Percentiles rank a stretch among this genome's conserved stretches.
phyloP scores from a whole-genome alignment of 805 yeast genomes.

The Saccharomycopsis oosterbeekiorum region DNA sequence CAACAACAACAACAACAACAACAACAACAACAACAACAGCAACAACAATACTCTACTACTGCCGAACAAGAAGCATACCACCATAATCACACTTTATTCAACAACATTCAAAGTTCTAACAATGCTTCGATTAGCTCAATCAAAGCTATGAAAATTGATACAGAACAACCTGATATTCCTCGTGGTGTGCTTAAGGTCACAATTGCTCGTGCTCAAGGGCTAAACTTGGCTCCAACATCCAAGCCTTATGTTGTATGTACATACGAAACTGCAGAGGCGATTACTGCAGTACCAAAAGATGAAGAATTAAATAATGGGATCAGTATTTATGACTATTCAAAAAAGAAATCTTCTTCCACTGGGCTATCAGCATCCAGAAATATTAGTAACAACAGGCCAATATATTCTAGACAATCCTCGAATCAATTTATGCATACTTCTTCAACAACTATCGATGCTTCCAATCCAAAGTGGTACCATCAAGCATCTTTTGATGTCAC shows the following conservation, averaged over 20 bases:
- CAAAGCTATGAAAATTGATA: constrained; percentile 15
- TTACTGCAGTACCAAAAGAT: constrained; percentile 68
- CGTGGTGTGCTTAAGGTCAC: constrained; percentile 75
- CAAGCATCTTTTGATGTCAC: constrained; percentile 89
- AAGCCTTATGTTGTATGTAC: constrained; percentile 88
- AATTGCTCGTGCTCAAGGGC: constrained; percentile 69
- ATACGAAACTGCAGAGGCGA: constrained; percentile 84
- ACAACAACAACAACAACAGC: constrained; percentile 13
- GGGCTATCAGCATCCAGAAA: constrained; percentile 19
- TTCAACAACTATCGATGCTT: constrained; percentile 25
- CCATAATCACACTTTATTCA: constrained; percentile 4
- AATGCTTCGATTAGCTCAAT: background rate
- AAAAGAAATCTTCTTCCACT: constrained; percentile 1
- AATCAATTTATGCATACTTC: constrained; percentile 25
- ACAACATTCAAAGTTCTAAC: constrained; percentile 16
- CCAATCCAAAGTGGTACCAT: constrained; percentile 85
- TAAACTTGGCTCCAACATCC: constrained; percentile 47
- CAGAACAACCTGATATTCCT: constrained; percentile 18
- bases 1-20: constrained; percentile 15
- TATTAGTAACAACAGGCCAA: constrained; percentile 28
- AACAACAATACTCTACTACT: background rate
- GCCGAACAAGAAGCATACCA: background rate
- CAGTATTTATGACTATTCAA: background rate
- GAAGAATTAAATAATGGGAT: constrained; percentile 15
- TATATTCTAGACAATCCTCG: constrained; percentile 36